These are phyloP conservation scores for Emmonsia crescens DNA, from an alignment of 2,329 filamentous ascomycete genomes.

Conservation along the genomic window DNA sequence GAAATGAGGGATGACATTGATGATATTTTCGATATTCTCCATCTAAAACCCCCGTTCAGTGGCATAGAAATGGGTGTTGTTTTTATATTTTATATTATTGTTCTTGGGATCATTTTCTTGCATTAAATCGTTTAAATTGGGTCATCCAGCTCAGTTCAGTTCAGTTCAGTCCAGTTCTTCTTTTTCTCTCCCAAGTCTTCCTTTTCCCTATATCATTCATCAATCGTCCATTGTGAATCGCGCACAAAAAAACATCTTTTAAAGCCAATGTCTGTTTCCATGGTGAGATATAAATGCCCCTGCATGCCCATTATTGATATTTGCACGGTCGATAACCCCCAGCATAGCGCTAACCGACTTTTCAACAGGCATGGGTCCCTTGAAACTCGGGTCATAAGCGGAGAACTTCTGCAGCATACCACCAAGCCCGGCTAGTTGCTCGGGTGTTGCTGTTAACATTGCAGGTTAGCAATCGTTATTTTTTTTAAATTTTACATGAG, in stretches of 20 bases:
- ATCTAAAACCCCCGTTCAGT: neutral
- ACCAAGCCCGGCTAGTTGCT: constrained; percentile 17
- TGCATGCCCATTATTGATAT: constrained; percentile 37
- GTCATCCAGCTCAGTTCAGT: no score
- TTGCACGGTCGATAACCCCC: constrained; percentile 27
- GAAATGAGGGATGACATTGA: neutral
- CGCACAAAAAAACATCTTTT: neutral
- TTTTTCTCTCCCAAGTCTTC: no score
- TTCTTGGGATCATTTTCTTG: no score
- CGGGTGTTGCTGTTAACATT: constrained; percentile 12
- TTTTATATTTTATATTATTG: neutral
- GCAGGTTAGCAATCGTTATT: neutral
- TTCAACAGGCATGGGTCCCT: constrained; percentile 25
- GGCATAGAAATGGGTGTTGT: neutral
- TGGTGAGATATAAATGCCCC: constrained; percentile 46
- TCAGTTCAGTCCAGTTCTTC: no score
- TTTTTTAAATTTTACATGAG: neutral
- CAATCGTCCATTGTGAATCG: neutral
- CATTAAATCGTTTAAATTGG: no score
- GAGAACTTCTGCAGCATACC: constrained; percentile 22
- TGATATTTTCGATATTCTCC: neutral
- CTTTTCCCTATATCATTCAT: neutral
- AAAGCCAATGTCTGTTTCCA: constrained; percentile 46
- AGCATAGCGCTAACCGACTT: constrained; percentile 27
- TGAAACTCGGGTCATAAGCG: constrained; percentile 33